Percentiles rank a stretch among this genome's conserved stretches.
Conservation (phyloP, 2,329 filamentous ascomycete species). For the Pseudogymnoascus destructans region DNA sequence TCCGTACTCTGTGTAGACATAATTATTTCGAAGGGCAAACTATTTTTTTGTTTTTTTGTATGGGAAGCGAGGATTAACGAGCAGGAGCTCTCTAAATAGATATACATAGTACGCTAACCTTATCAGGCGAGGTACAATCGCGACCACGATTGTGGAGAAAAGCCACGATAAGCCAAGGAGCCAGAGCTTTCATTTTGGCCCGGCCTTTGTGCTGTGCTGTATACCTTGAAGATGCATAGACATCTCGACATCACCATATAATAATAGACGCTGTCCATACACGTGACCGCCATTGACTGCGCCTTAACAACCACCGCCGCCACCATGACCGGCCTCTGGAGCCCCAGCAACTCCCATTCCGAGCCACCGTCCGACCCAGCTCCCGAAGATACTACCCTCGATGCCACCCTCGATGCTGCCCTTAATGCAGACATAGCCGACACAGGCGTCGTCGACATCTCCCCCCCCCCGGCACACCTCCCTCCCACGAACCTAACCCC, state of each 20-base stretch:
- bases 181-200: not conserved
- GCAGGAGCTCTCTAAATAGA: conserved; percentile 2
- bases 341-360: conserved; percentile 11
- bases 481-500: conserved; percentile 17
- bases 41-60: not conserved
- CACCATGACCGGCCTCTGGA: conserved; percentile 23
- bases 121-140: conserved; percentile 8
- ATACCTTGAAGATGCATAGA: not conserved
- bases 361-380: not conserved
- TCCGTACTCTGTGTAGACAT: not conserved
- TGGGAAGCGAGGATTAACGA: not conserved
- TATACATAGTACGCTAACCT: not conserved
- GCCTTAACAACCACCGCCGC: not conserved
- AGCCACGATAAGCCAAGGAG: conserved; percentile 5
- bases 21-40: not conserved
- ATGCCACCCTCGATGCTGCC: not conserved
- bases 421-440: conserved; percentile 30
- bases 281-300: not conserved
- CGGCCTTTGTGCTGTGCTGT: not conserved
- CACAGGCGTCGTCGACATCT: conserved; percentile 30
- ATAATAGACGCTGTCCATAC: not conserved
- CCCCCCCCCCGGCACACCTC: conserved; percentile 17
- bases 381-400: not conserved
- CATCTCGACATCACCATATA: not conserved
- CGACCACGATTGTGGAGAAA: conserved; percentile 8